Evolutionary conservation across 202 grass and related monocot genomes (phyloP), one percentile per base, ranked within the genome.

Genomic region (Digitaria exilis): DNA sequence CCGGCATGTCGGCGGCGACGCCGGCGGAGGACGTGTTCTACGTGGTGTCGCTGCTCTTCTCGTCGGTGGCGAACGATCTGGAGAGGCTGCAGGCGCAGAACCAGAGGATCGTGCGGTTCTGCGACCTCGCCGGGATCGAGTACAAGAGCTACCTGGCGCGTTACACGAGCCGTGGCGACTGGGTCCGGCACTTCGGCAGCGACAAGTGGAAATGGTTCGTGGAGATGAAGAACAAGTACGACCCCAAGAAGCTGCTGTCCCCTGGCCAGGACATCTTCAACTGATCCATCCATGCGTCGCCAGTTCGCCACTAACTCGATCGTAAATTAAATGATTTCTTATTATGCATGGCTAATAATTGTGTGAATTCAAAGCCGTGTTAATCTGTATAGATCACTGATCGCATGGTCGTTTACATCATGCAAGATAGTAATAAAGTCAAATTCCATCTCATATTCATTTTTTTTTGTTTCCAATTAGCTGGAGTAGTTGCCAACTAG

Each of bases 191-290:
- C 60, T 97, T 97, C 46, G 92, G 84, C 29, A 2, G 22, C 28
- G 46, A 6, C 19, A 92, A 91, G 67, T 97, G 94, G 94, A 30
- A 62, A 1, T 50, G 65, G 39, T 92, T 93, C 88, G 90, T 82
- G 17, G 61, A 85, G 59, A 88, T 78, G 88, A 97, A 97, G 82
- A 65, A 82, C 75, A 94, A 86, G 83, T 97, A 90, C 71, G 90
- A 97, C 84, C 92, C 92, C 29, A 91, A 82, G 83, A 76, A 43
- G 31, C 58, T 94, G 82, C 72, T 97, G 9, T 90, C 92, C 32
- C 94, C 94, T 0, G 94, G 94, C 18, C 92, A 97, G 25, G 39
- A 81, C 39, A 97, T 97, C 77, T 97, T 97, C 87, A 79, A 77
- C 76, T 86, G 61, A 57, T 15, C 21, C 11, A 17, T 43, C 9